Evolutionary conservation across 192 early-diverging fungal species (phyloP).

Genomic region (Mortierella claussenii): DNA sequence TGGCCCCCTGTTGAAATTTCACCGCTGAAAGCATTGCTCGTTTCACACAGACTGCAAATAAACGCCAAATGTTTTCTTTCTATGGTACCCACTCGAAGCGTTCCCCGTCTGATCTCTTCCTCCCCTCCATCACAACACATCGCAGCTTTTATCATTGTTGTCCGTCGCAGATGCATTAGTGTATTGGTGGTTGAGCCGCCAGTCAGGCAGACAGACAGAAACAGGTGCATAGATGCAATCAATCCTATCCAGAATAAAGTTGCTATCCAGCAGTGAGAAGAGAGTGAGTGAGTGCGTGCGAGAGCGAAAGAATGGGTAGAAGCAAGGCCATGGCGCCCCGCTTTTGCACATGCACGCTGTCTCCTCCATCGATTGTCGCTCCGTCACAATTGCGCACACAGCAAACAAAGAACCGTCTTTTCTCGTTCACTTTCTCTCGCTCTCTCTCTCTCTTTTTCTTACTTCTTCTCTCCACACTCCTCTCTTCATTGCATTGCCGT

Average conservation of each 20-base stretch:
- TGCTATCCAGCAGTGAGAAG: neutral
- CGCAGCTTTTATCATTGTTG: too few relatives aligned
- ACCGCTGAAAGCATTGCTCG: too few relatives aligned
- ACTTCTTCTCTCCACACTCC: neutral
- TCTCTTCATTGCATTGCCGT: neutral
- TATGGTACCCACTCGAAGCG: too few relatives aligned
- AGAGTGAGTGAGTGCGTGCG: neutral
- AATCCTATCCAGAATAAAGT: slow-evolving; percentile 7
- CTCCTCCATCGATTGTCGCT: neutral
- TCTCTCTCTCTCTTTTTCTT: slow-evolving; percentile 3
- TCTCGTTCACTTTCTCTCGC: neutral
- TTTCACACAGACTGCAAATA: neutral
- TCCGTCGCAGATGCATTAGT: too few relatives aligned
- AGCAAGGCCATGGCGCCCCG: neutral
- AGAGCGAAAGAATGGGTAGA: too few relatives aligned
- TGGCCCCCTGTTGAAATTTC: too few relatives aligned
- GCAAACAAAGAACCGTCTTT: neutral
- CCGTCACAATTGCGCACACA: neutral
- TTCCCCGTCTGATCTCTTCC: too few relatives aligned
- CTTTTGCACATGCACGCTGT: neutral
- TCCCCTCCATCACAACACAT: too few relatives aligned
- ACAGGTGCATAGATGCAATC: slow-evolving; percentile 8
- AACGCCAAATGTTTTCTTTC: neutral
- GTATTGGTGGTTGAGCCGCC: too few relatives aligned
- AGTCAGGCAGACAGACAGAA: neutral